Evolutionary conservation across 2,329 filamentous ascomycete genomes (phyloP).

Genomic region (Pochonia chlamydosporia): DNA sequence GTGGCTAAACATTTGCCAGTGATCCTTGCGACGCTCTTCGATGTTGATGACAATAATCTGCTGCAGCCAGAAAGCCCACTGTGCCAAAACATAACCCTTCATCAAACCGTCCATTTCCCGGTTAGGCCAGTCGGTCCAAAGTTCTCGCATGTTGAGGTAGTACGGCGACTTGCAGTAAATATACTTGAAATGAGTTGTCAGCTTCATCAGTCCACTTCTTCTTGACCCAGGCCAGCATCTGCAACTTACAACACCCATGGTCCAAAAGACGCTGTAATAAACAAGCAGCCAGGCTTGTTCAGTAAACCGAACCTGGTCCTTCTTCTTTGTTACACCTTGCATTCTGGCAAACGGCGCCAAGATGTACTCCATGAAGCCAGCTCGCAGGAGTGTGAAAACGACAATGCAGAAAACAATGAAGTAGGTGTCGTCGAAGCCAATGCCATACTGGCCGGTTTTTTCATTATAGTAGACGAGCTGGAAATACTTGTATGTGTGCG

Average conservation of each 20-base stretch:
- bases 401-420: slow-evolving; percentile 75
- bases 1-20: slow-evolving; percentile 95
- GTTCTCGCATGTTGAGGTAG: slow-evolving; percentile 66
- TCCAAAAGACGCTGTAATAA: slow-evolving; percentile 80
- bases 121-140: slow-evolving; percentile 83
- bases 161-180: slow-evolving; percentile 74
- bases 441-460: slow-evolving; percentile 61
- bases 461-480: slow-evolving; percentile 77
- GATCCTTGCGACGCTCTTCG: slow-evolving; percentile 89
- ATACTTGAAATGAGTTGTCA: slow-evolving; percentile 48
- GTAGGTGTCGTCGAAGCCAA: slow-evolving; percentile 74
- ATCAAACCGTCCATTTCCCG: slow-evolving; percentile 69
- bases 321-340: slow-evolving; percentile 68
- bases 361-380: slow-evolving; percentile 79
- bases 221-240: not conserved
- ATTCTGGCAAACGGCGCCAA: slow-evolving; percentile 70
- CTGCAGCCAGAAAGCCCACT: slow-evolving; percentile 91
- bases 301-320: slow-evolving; percentile 76
- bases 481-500: slow-evolving; percentile 83
- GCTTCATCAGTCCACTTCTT: not conserved
- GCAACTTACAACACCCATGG: slow-evolving; percentile 72
- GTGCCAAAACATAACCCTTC: slow-evolving; percentile 86
- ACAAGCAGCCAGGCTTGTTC: slow-evolving; percentile 90
- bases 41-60: slow-evolving; percentile 93
- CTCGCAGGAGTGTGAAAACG: slow-evolving; percentile 80